phyloP scores from a whole-genome alignment of 768 basidiomycete species.

The Cytidiella melzeri region DNA sequence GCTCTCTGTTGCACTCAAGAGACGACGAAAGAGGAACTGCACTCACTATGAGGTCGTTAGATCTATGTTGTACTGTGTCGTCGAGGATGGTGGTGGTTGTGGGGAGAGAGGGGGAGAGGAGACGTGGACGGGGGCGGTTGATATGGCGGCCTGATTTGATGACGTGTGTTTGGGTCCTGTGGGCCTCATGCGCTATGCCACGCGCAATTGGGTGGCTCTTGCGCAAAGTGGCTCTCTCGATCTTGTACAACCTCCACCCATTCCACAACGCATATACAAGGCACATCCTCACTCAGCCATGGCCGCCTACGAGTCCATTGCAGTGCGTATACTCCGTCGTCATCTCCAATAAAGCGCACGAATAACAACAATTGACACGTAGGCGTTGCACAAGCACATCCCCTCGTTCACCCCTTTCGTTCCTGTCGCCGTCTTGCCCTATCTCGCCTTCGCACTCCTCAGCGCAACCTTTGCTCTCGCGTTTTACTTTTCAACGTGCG shows the following conservation, averaged over 20 bases:
- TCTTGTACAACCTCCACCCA: neutral
- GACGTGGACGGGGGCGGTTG: conserved; percentile 22
- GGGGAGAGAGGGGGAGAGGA: conserved; percentile 14
- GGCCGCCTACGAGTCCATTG: conserved; percentile 46
- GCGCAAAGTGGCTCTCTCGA: too few relatives aligned
- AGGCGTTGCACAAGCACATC: conserved; percentile 59
- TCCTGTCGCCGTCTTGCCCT: conserved; percentile 62
- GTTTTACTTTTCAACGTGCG: conserved; percentile 88
- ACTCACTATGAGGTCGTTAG: conserved; percentile 4
- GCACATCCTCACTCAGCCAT: conserved; percentile 29
- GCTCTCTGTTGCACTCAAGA: neutral
- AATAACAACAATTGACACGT: too few relatives aligned
- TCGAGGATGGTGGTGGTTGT: conserved; percentile 5
- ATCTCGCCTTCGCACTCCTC: conserved; percentile 69
- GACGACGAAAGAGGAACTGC: neutral
- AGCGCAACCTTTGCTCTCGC: conserved; percentile 73
- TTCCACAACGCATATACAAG: conserved; percentile 4
- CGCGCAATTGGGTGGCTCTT: neutral
- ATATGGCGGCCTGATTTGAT: conserved; percentile 38
- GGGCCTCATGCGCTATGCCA: neutral
- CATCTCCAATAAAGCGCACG: neutral
- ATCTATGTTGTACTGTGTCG: conserved; percentile 4
- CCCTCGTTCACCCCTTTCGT: conserved; percentile 70
- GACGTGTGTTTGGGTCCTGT: conserved; percentile 52
- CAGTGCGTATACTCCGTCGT: conserved; percentile 35